Percentiles rank a stretch among this genome's conserved stretches.
These are phyloP conservation scores for Lithohypha guttulata DNA, from an alignment of 2,329 filamentous ascomycete genomes.

Conservation along the genomic window DNA sequence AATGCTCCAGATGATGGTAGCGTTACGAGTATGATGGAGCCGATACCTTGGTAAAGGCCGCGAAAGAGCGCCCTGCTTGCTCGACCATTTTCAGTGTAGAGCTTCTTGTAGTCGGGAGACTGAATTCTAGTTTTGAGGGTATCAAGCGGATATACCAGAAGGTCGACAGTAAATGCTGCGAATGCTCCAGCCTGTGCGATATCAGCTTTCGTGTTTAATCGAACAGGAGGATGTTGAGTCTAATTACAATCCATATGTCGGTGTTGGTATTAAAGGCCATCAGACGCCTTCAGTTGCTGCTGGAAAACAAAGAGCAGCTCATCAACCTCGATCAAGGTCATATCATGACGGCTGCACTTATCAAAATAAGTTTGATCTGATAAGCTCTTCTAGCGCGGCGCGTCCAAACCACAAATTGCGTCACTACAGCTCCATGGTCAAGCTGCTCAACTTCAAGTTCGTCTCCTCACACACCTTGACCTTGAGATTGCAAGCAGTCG, in stretches of 20 bases:
- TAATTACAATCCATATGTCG: conserved; percentile 48
- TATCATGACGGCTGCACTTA: too few species aligned
- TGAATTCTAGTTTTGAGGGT: conserved; percentile 82
- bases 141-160: conserved; percentile 78
- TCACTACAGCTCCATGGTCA: too few species aligned
- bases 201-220: conserved; percentile 6
- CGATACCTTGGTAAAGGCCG: conserved; percentile 78
- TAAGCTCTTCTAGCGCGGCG: too few species aligned
- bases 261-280: conserved; percentile 43
- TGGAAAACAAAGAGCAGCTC: too few species aligned
- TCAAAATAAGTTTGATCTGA: too few species aligned
- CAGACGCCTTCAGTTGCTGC: too few species aligned
- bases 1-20: conserved; percentile 84
- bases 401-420: too few species aligned
- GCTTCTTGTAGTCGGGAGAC: conserved; percentile 60
- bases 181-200: conserved; percentile 61
- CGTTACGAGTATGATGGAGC: conserved; percentile 73
- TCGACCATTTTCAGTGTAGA: conserved; percentile 40
- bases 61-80: conserved; percentile 48
- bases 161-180: conserved; percentile 75
- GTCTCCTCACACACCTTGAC: too few species aligned
- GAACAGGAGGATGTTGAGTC: neutral
- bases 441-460: too few species aligned
- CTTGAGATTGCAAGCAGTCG: too few species aligned
- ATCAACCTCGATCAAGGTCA: too few species aligned